Base-by-base conservation (phyloP, 129 eudicot species). In the Rutidosis leptorrhynchoides region DNA sequence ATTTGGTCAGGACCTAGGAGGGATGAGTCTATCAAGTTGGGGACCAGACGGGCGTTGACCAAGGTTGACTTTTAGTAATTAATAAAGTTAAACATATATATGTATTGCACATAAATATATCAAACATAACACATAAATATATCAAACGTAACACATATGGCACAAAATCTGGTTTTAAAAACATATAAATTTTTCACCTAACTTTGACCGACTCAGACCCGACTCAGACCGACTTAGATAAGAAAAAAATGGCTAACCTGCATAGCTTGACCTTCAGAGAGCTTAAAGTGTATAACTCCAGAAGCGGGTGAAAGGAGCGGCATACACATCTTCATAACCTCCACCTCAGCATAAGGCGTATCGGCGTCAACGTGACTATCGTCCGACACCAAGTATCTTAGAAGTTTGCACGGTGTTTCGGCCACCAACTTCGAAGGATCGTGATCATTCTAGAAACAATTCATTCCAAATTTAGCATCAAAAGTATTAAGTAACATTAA, bases 241-340 rank as follows among this genome's bases (percentile, higher is more conserved):
- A 27, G 33, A 62, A 3, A 20, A 33, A 1, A 14, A 33, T 32
- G 20, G 40, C 65, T 52, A 69, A 94, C 99, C 97, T 94, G 97
- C 99, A 94, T 94, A 6, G 99, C 95, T 89, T 94, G 99, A 74
- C 99, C 99, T 84, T 94, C 99, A 26, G 99, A 84, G 85, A 94
- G 73, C 61, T 70, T 81, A 60, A 94, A 86, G 21, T 81, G 97
- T 49, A 94, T 81, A 23, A 80, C 82, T 26, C 99, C 99, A 67
- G 99, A 79, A 58, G 97, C 93, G 10, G 99, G 99, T 5, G 97
- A 94, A 70, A 94, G 99, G 69, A 94, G 92, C 23, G 99, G 99
- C 99, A 94, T 94, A 65, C 99, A 94, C 99, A 94, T 94, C 80
- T 94, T 94, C 99, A 94, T 94, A 64, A 94, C 99, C 80, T 94